Percentiles rank a stretch among this genome's conserved stretches.
Conservation (phyloP, 148 eudicot genomes). For the Fagopyrum homotropicum region DNA sequence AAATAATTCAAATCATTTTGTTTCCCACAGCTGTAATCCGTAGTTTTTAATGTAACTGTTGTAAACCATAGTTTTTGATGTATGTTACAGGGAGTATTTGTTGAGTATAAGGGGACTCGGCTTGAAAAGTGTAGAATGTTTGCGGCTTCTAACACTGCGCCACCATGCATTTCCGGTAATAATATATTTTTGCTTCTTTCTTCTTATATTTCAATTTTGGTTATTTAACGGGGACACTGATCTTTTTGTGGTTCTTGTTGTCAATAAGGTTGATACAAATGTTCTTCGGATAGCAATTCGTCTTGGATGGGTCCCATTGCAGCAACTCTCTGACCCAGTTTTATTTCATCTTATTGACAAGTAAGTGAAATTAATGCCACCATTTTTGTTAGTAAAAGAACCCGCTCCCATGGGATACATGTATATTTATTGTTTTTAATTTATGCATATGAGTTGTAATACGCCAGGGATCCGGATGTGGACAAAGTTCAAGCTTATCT, state of each 20-base stretch:
- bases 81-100: conserved; percentile 26
- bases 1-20: not conserved
- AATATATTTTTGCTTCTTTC: not conserved
- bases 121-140: conserved; percentile 37
- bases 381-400: not conserved
- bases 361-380: not conserved
- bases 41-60: not conserved
- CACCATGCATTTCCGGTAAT: conserved; percentile 52
- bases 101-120: conserved; percentile 30
- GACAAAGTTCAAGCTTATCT: conserved; percentile 18
- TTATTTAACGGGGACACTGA: not conserved
- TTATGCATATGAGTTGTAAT: not conserved
- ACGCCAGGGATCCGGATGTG: conserved; percentile 14
- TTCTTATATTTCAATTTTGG: not conserved
- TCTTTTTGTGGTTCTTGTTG: not conserved
- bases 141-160: conserved; percentile 35
- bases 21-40: not conserved
- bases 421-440: not conserved
- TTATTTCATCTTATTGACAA: not conserved
- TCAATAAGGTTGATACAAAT: conserved; percentile 4
- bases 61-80: not conserved
- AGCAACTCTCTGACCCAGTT: not conserved
- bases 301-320: conserved; percentile 8
- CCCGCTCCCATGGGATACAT: not conserved
- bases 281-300: conserved; percentile 11